Conservation (phyloP, 1,284 basidiomycete species). For the Flammula alnicola region DNA sequence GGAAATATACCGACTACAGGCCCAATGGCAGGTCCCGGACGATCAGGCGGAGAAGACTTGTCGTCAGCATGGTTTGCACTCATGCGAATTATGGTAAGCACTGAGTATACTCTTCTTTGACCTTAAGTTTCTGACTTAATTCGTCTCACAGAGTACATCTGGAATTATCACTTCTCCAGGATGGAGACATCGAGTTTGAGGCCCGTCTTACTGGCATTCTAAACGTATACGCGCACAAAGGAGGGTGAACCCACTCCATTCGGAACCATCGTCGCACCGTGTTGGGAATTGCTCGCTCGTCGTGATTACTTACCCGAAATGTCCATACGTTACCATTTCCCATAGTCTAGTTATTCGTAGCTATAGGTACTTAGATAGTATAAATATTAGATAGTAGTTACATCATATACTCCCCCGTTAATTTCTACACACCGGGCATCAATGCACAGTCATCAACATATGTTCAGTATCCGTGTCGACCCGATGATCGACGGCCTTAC, state of each 20-base stretch:
- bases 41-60: slow-evolving; percentile 80
- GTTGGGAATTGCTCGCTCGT: no score
- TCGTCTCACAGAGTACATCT: slow-evolving; percentile 80
- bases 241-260: slow-evolving; percentile 66
- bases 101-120: no score
- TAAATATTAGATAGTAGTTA: no score
- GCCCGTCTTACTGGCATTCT: slow-evolving; percentile 85
- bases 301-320: no score
- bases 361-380: no score
- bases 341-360: no score
- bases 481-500: slow-evolving; percentile 95
- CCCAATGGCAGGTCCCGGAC: slow-evolving; percentile 79
- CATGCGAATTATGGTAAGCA: slow-evolving; percentile 82
- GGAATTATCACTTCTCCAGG: slow-evolving; percentile 87
- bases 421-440: no score
- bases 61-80: slow-evolving; percentile 89
- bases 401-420: no score
- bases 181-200: slow-evolving; percentile 84
- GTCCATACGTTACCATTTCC: no score
- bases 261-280: slow-evolving; percentile 81
- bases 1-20: slow-evolving; percentile 90
- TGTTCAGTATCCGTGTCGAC: slow-evolving; percentile 77
- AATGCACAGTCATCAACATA: slow-evolving; percentile 91
- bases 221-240: slow-evolving; percentile 66
- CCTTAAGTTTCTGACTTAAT: slow-evolving; percentile 1